Conservation (phyloP, 352 stramenopile genomes). For the Pythium utonaiense region DNA sequence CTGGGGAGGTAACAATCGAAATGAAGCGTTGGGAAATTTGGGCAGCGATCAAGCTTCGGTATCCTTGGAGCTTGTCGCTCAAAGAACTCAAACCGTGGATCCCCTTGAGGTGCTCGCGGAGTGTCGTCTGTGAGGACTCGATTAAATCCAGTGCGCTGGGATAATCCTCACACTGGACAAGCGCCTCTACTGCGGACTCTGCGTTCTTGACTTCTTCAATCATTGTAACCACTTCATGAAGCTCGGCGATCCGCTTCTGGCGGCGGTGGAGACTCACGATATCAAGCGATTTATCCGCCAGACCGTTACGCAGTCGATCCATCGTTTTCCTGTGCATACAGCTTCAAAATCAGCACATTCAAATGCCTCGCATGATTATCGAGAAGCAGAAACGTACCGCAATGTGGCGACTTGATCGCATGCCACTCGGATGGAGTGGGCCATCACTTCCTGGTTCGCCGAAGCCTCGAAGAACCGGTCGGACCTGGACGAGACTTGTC, state of each 20-base stretch:
- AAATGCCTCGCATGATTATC: neutral
- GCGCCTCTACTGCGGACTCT: conserved; percentile 74
- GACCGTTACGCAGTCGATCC: conserved; percentile 71
- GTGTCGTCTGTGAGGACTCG: conserved; percentile 59
- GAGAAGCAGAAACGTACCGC: conserved; percentile 31
- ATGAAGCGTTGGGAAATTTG: conserved; percentile 84
- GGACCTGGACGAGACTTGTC: conserved; percentile 80
- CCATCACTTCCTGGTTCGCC: conserved; percentile 83
- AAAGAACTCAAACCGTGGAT: conserved; percentile 75
- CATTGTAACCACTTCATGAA: conserved; percentile 80
- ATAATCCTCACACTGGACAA: conserved; percentile 85
- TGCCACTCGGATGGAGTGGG: conserved; percentile 70
- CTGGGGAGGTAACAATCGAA: conserved; percentile 67
- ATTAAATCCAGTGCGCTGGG: conserved; percentile 76
- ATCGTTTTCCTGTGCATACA: conserved; percentile 56
- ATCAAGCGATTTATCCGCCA: conserved; percentile 82
- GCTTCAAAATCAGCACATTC: neutral
- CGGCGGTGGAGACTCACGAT: conserved; percentile 83
- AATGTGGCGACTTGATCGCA: conserved; percentile 81
- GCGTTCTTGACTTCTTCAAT: conserved; percentile 84
- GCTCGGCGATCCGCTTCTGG: conserved; percentile 76
- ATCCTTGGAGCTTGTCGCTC: conserved; percentile 73
- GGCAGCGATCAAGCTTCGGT: conserved; percentile 60
- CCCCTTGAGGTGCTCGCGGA: conserved; percentile 68
- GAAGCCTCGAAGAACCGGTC: conserved; percentile 85